Conservation (phyloP, 73 alveolate genomes). For the Uronychia binucleata region DNA sequence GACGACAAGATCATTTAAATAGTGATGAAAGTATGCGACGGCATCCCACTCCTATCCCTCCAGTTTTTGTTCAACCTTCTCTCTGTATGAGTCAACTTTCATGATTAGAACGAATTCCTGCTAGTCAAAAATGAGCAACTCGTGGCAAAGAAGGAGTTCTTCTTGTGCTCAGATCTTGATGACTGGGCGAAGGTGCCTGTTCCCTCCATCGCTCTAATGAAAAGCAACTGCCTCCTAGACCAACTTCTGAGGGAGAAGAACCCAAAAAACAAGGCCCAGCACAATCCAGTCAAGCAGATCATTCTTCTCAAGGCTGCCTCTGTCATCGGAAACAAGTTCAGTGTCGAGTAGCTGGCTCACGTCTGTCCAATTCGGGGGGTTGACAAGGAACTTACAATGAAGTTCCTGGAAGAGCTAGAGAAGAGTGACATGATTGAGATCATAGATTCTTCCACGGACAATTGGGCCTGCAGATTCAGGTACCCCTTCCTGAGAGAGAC, state of each 20-base stretch:
- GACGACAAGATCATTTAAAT: constrained; percentile 33
- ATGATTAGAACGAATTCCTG: not conserved
- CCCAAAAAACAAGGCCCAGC: constrained; percentile 4
- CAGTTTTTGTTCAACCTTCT: constrained; percentile 45
- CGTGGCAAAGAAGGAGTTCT: constrained; percentile 7
- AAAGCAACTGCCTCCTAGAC: constrained; percentile 37
- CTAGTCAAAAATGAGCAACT: not conserved
- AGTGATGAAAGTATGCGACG: constrained; percentile 52
- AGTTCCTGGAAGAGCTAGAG: constrained; percentile 36
- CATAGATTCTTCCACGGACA: constrained; percentile 47
- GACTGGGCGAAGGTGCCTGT: constrained; percentile 69
- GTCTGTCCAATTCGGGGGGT: constrained; percentile 53
- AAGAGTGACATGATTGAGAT: constrained; percentile 61
- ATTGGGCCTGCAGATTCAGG: constrained; percentile 51
- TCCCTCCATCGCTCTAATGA: constrained; percentile 30
- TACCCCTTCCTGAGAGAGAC: constrained; percentile 61
- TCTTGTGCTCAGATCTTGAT: constrained; percentile 26
- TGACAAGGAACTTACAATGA: constrained; percentile 23
- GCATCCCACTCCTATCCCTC: constrained; percentile 46
- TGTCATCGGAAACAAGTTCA: constrained; percentile 63
- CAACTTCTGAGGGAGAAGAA: constrained; percentile 16
- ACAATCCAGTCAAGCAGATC: constrained; percentile 31
- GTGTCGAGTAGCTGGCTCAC: constrained; percentile 22
- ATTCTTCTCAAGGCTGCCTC: constrained; percentile 60
- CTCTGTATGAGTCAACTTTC: constrained; percentile 12